Percentiles rank a stretch among this genome's conserved stretches.
Conservation (phyloP, 2,329 filamentous ascomycete genomes). For the Botryotinia convoluta region DNA sequence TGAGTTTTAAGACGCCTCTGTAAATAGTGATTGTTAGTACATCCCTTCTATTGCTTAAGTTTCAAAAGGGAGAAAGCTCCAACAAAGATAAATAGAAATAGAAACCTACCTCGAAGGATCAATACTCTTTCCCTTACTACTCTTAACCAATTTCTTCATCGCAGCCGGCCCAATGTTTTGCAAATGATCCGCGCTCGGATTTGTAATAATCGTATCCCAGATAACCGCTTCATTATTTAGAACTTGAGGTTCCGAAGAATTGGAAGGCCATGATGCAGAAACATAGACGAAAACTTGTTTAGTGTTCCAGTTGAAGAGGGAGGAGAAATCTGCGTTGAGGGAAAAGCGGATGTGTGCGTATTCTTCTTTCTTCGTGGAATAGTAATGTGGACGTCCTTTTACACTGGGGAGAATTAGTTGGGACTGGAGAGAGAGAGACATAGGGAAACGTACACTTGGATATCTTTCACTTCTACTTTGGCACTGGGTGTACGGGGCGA, state of each 20-base stretch:
- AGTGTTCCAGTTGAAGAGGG: slow-evolving; percentile 98
- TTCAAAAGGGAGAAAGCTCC: neutral
- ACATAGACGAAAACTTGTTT: slow-evolving; percentile 98
- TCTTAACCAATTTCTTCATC: slow-evolving; percentile 61
- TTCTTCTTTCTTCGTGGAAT: slow-evolving; percentile 87
- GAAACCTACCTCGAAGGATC: slow-evolving; percentile 42
- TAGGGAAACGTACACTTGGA: slow-evolving; percentile 70
- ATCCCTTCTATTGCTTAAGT: neutral
- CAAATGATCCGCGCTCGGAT: slow-evolving; percentile 61
- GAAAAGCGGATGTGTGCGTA: slow-evolving; percentile 94
- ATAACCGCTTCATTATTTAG: slow-evolving; percentile 73
- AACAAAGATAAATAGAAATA: neutral
- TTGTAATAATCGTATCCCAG: slow-evolving; percentile 93
- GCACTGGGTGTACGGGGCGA: slow-evolving; percentile 66
- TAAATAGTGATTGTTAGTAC: slow-evolving; percentile 17
- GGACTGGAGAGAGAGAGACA: neutral
- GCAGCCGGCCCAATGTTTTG: slow-evolving; percentile 58
- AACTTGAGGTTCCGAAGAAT: slow-evolving; percentile 24
- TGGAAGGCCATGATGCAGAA: slow-evolving; percentile 67
- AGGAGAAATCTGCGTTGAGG: slow-evolving; percentile 83
- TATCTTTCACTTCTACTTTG: slow-evolving; percentile 65
- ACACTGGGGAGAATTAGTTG: slow-evolving; percentile 51
- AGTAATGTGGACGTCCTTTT: slow-evolving; percentile 93
- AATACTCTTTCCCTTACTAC: slow-evolving; percentile 57
- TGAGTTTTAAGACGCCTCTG: slow-evolving; percentile 71